Percentiles rank a stretch among this genome's conserved stretches.
phyloP scores from a whole-genome alignment of 1,139 yeast species.

The Suhomyces wounanorum region DNA sequence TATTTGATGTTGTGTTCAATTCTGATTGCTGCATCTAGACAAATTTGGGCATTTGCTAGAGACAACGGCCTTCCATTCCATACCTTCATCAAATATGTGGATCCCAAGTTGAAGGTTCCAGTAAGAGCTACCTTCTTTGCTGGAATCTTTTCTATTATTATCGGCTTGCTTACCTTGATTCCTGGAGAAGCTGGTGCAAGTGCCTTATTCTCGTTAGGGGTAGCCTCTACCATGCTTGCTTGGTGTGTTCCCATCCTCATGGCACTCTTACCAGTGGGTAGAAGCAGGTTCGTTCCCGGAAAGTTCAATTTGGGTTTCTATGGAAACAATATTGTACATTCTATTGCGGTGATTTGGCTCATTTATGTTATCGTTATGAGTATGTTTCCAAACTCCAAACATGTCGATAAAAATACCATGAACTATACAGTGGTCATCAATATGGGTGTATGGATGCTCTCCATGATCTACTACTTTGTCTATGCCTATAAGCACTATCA shows the following conservation, averaged over 20 bases:
- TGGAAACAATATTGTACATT: constrained; percentile 27
- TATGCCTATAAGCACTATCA: constrained; percentile 25
- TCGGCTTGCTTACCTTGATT: constrained; percentile 38
- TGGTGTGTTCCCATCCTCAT: constrained; percentile 47
- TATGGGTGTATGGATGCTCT: constrained; percentile 37
- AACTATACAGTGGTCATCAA: constrained; percentile 40
- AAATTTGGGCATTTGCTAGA: constrained; percentile 54
- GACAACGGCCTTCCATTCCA: constrained; percentile 47
- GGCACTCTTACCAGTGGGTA: constrained; percentile 44
- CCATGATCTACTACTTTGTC: constrained; percentile 30
- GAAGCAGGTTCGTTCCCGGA: constrained; percentile 30
- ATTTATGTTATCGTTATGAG: constrained; percentile 35
- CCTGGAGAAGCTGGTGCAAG: constrained; percentile 36
- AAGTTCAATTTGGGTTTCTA: constrained; percentile 35
- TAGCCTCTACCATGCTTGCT: constrained; percentile 45
- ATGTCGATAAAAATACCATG: constrained; percentile 34
- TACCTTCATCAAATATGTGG: constrained; percentile 30
- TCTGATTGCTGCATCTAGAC: constrained; percentile 52
- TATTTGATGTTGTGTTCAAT: constrained; percentile 66
- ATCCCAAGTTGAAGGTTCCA: constrained; percentile 30
- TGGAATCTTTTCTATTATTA: constrained; percentile 27
- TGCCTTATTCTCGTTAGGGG: constrained; percentile 53
- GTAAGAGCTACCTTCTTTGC: constrained; percentile 37
- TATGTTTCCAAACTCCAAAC: constrained; percentile 41
- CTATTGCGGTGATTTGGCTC: constrained; percentile 29